Base-by-base conservation (phyloP, 2,329 filamentous ascomycete species). In the Ploettnerulaceae sp. region DNA sequence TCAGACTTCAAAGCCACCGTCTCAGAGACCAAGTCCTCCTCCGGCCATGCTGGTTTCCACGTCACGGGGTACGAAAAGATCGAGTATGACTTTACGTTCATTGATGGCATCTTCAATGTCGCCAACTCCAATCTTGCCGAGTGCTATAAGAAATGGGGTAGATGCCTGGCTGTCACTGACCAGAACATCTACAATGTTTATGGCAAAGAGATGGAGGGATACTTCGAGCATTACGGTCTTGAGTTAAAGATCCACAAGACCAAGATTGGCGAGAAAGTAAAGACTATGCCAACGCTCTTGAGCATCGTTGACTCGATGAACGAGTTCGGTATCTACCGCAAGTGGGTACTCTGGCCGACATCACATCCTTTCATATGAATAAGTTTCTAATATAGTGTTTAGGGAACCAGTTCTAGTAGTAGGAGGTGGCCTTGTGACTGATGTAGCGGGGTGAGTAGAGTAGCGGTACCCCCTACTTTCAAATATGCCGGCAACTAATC, bases 11-110 rank as follows among this genome's bases (percentile, higher is more conserved):
- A 78, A 60, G 82, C 82, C 48, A 74, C 74, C 43, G 81, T 86
- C 54, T 66, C 71, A 51, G 76, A 82, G 67, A 86, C 79, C 52
- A 67, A 72, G 57, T 70, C 72, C 6, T 45, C 51, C 3, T 52
- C 59, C 11, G 55, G 57, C 17, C 59, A 62, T 37, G 39, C 37
- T 50, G 83, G 82, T 28, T 86, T 86, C 67, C 78, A 83, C 55
- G 82, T 86, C 51, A 77, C 81, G 56, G 83, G 83, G 18, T 85
- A 84, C 57, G 83, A 87, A 71, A 86, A 84, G 71, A 86, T 86
- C 61, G 77, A 84, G 60, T 86, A 86, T 62, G 81, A 85, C 66
- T 87, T 87, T 64, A 78, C 79, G 45, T 86, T 87, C 66, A 73
- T 86, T 36, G 82, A 87, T 56, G 78, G 76, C 37, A 73, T 87